Evolutionary conservation across 1,284 basidiomycete species (phyloP), one percentile per base, ranked within the genome.

Genomic region (Moesziomyces sp.): DNA sequence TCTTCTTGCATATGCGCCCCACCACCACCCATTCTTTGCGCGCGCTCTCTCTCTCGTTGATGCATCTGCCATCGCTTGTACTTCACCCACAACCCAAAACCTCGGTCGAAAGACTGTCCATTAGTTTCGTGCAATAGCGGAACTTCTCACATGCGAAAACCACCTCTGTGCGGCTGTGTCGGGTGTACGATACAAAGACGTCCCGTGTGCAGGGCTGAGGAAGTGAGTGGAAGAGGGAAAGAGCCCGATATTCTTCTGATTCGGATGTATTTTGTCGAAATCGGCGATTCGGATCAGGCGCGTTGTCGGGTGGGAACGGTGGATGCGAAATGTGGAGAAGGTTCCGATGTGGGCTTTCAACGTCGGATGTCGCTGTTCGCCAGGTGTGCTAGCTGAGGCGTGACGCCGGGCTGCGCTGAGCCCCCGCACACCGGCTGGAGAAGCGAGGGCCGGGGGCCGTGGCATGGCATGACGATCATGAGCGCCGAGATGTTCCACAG

Each of bases 91-190:
- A 48, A 43, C 57, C 52, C 55, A 69, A 69, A 69, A 46, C 56
- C 23, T 16, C 23, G 66, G 60, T 69, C 60, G 66, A 47, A 59
- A 46, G 60, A 53, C 52, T 47, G 34, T 35, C 34, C 52, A 47
- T 26, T 26, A 40, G 53, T 52, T 40, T 45, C 44, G 47, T 54
- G 47, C 48, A 53, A 50, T 24, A 49, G 46, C 48, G 24, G 38
- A 46, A 56, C 58, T 40, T n/a, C 38, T 40, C 66, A 61, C 44
- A 69, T 68, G 66, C 66, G 66, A 50, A 58, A 69, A 60, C 66
- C 47, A 44, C 8, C 24, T 52, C 59, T 52, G 56, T 69, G 45
- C 18, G 35, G 24, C 18, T 44, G 7, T 51, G 43, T 26, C 42
- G 18, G 44, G n/a, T 10, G 3, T 8, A 1, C 14, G 14, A 18